These are phyloP conservation scores for Microstegium vimineum DNA, from an alignment of 176 grass and related monocot species.

Conservation along the genomic window DNA sequence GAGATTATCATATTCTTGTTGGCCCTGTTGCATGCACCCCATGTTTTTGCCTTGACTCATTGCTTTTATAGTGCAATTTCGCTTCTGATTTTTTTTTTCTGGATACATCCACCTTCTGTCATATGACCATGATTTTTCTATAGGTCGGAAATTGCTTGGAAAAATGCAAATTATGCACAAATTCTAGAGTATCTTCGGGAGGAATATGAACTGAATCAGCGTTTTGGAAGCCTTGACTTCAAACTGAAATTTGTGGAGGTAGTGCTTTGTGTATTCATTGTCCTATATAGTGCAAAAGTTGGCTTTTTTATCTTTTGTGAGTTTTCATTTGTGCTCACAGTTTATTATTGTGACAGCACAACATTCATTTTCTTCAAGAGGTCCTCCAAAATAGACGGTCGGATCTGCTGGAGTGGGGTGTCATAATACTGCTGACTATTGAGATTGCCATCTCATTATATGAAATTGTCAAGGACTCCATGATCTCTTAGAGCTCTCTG, in stretches of 20 bases:
- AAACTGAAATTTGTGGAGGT: conserved; percentile 98
- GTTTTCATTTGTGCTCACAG: neutral
- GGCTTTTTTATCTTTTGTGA: neutral
- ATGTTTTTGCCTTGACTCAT: neutral
- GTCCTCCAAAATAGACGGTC: conserved; percentile 86
- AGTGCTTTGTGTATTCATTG: conserved; percentile 10
- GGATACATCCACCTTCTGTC: neutral
- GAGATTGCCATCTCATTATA: conserved; percentile 81
- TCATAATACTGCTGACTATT: conserved; percentile 72
- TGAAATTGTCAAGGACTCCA: conserved; percentile 70
- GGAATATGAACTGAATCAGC: conserved; percentile 88
- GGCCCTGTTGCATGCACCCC: neutral
- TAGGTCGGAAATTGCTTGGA: conserved; percentile 98
- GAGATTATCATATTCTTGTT: neutral
- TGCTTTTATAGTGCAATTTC: conserved; percentile 7
- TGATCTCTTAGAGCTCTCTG: conserved; percentile 46
- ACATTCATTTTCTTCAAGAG: conserved; percentile 96
- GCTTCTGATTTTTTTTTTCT: neutral
- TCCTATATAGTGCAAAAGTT: conserved; percentile 2
- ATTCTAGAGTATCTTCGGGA: conserved; percentile 84
- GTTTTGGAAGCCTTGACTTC: conserved; percentile 89
- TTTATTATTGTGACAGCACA: conserved; percentile 66
- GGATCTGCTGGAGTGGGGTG: conserved; percentile 79
- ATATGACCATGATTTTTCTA: neutral
- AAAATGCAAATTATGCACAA: conserved; percentile 92